These are phyloP conservation scores for Colletotrichum orchidophilum DNA, from an alignment of 2,329 filamentous ascomycete species.

Conservation along the genomic window DNA sequence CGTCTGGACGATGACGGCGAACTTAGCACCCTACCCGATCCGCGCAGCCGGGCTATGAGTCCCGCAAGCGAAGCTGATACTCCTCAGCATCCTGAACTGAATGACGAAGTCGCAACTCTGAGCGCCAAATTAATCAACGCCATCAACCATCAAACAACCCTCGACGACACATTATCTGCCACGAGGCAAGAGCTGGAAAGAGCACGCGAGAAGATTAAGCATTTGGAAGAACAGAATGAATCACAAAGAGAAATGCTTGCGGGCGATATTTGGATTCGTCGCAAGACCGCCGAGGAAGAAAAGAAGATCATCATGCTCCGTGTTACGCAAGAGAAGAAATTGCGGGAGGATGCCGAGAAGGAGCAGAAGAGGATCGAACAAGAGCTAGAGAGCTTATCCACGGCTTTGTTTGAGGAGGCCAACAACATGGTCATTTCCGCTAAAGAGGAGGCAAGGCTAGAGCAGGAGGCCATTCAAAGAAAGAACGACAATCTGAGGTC, in stretches of 20 bases:
- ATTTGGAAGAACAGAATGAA: conserved; percentile 73
- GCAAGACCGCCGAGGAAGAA: conserved; percentile 78
- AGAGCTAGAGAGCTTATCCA: conserved; percentile 89
- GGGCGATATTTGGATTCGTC: conserved; percentile 79
- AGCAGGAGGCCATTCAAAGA: conserved; percentile 82
- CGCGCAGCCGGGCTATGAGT: conserved; percentile 62
- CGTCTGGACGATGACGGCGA: conserved; percentile 64
- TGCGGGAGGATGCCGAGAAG: conserved; percentile 73
- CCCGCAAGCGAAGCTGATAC: conserved; percentile 49
- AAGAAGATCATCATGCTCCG: conserved; percentile 67
- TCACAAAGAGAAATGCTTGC: conserved; percentile 77
- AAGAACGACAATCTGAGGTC: conserved; percentile 88
- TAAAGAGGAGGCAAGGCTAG: conserved; percentile 86
- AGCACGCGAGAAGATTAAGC: conserved; percentile 71
- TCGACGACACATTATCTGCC: conserved; percentile 87
- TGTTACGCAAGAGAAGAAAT: conserved; percentile 71
- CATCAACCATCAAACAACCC: conserved; percentile 92
- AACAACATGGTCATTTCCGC: conserved; percentile 97
- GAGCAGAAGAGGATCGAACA: conserved; percentile 91
- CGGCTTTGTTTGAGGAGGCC: conserved; percentile 96
- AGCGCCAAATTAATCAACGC: conserved; percentile 97
- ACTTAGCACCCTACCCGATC: conserved; percentile 76
- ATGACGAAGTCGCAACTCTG: conserved; percentile 83
- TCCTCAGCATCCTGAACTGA: conserved; percentile 63
- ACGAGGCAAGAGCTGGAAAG: conserved; percentile 85